Conservation (phyloP, 192 early-diverging fungal species). For the Backusella tuberculispora region DNA sequence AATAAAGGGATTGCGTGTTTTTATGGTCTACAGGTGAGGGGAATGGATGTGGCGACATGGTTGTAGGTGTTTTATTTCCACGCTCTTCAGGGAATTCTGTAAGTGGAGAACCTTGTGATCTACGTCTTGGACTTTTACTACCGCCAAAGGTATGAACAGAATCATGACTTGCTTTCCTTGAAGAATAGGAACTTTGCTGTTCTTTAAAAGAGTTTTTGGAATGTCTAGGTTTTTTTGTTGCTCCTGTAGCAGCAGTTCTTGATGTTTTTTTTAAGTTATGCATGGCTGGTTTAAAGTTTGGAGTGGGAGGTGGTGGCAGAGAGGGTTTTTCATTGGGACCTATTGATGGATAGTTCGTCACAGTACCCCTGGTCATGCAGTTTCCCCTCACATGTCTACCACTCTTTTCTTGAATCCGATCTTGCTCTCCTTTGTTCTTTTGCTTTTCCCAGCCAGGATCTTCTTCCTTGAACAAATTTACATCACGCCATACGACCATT, state of each 20-base stretch:
- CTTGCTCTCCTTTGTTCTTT: background rate
- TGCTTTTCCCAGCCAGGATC: background rate
- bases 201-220: background rate
- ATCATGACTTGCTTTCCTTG: constrained; percentile 6
- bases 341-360: background rate
- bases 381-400: background rate
- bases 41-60: constrained; percentile 18
- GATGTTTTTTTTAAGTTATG: background rate
- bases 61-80: constrained; percentile 5
- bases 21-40: background rate
- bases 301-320: background rate
- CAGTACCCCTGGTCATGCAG: background rate
- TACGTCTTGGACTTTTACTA: background rate
- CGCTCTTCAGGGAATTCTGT: constrained; percentile 4
- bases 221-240: background rate
- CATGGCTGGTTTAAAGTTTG: background rate
- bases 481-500: constrained; percentile 14
- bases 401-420: background rate
- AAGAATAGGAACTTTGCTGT: background rate
- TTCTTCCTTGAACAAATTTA: constrained; percentile 12
- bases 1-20: background rate
- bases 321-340: constrained; percentile 14
- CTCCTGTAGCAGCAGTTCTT: background rate
- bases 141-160: constrained; percentile 12
- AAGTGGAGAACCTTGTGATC: background rate